phyloP scores from a whole-genome alignment of 2,329 filamentous ascomycete species.

The Cladosporium sp. region DNA sequence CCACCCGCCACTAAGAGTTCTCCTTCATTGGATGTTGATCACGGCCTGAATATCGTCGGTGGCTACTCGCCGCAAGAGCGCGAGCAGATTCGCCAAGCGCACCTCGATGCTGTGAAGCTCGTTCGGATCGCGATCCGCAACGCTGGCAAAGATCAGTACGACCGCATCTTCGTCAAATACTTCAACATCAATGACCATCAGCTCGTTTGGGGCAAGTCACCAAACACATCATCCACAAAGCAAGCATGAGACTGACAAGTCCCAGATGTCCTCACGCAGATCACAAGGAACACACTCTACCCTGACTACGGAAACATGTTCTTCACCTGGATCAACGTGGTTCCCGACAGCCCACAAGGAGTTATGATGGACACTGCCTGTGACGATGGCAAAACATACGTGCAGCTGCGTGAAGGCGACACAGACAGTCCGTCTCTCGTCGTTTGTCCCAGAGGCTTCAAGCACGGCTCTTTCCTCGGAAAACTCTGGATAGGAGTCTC shows the following conservation, averaged over 20 bases:
- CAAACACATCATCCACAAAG: neutral
- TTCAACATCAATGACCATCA: neutral
- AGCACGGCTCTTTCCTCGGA: neutral
- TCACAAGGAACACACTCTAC: neutral
- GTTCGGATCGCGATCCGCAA: neutral
- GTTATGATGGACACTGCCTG: neutral
- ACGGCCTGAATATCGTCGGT: neutral
- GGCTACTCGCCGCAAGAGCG: neutral
- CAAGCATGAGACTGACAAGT: neutral
- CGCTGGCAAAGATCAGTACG: neutral
- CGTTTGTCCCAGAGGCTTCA: neutral
- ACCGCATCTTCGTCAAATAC: neutral
- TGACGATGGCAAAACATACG: neutral
- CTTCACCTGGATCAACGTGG: neutral
- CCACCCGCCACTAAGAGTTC: neutral
- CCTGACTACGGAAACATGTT: neutral
- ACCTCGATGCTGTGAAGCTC: neutral
- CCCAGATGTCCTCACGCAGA: neutral
- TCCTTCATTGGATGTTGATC: too few relatives aligned
- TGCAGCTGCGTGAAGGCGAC: neutral
- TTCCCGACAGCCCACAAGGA: neutral
- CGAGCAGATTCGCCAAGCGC: neutral
- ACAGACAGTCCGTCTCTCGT: neutral
- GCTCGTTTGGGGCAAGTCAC: neutral
- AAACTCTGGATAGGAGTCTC: neutral